phyloP scores from a whole-genome alignment of 2,329 filamentous ascomycete species.

The Xylaria sp. region DNA sequence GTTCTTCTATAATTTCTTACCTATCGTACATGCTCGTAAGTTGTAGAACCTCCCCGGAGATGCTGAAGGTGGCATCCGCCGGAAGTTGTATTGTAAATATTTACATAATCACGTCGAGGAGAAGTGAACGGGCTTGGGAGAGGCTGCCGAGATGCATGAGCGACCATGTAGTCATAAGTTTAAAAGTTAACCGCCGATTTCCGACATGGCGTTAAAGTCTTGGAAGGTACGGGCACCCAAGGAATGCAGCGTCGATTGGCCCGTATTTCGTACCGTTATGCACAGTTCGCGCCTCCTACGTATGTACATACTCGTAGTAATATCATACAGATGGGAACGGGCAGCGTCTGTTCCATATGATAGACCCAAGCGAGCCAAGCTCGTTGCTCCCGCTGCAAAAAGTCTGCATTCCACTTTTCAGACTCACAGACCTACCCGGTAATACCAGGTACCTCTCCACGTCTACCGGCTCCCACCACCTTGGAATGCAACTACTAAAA shows the following conservation, averaged over 20 bases:
- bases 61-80: too few species aligned
- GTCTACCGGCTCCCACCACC: background rate
- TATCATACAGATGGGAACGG: background rate
- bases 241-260: background rate
- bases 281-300: background rate
- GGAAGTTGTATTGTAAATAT: background rate
- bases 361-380: too few species aligned
- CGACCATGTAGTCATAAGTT: background rate
- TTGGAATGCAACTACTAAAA: background rate
- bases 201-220: conserved; percentile 3
- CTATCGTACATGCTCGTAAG: too few species aligned
- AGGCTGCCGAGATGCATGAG: background rate
- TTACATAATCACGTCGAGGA: background rate
- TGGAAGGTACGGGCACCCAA: too few species aligned
- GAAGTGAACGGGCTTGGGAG: background rate
- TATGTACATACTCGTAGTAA: background rate
- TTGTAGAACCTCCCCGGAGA: too few species aligned
- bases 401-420: background rate
- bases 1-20: too few species aligned
- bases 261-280: background rate
- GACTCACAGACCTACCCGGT: too few species aligned
- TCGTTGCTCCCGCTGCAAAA: background rate
- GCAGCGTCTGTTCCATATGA: too few species aligned
- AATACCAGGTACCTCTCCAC: too few species aligned
- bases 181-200: conserved; percentile 6